Conservation (phyloP, 2,329 filamentous ascomycete species). For the Furcasterigmium furcatum region DNA sequence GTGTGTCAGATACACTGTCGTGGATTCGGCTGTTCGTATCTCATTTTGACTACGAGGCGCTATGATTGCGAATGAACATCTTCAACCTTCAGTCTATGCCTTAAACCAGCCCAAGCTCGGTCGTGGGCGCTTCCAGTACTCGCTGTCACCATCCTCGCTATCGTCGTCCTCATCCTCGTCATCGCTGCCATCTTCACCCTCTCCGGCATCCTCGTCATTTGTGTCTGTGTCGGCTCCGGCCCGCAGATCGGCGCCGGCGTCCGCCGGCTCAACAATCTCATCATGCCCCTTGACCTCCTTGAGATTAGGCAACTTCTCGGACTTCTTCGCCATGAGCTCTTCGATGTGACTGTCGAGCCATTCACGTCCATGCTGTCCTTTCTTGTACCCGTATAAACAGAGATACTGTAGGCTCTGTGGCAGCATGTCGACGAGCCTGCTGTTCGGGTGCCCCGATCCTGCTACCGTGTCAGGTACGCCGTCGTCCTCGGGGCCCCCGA, state of each 20-base stretch:
- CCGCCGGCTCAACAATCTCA: too few relatives aligned
- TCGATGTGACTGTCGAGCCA: slow-evolving; percentile 3
- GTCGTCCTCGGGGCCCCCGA: background rate
- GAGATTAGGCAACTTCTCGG: slow-evolving; percentile 7
- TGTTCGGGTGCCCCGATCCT: background rate
- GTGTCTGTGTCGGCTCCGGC: too few relatives aligned
- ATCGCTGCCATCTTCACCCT: background rate
- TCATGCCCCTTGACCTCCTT: background rate
- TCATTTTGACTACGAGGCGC: too few relatives aligned
- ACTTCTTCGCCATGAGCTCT: slow-evolving; percentile 8
- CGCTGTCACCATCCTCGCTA: background rate
- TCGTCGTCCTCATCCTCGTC: too few relatives aligned
- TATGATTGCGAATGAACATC: too few relatives aligned
- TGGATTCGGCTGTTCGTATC: too few relatives aligned
- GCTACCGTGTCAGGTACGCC: background rate
- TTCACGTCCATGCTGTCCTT: slow-evolving; percentile 4
- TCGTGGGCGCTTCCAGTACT: background rate
- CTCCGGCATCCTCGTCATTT: too few relatives aligned
- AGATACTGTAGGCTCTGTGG: slow-evolving; percentile 9
- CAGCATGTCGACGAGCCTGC: slow-evolving; percentile 9
- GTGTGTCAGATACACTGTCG: too few relatives aligned
- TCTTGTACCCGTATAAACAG: slow-evolving; percentile 9
- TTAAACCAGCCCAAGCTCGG: background rate
- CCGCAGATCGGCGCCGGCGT: too few relatives aligned
- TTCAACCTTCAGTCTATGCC: background rate